Conservation (phyloP, 129 eudicot genomes). For the Deinandra increscens region DNA sequence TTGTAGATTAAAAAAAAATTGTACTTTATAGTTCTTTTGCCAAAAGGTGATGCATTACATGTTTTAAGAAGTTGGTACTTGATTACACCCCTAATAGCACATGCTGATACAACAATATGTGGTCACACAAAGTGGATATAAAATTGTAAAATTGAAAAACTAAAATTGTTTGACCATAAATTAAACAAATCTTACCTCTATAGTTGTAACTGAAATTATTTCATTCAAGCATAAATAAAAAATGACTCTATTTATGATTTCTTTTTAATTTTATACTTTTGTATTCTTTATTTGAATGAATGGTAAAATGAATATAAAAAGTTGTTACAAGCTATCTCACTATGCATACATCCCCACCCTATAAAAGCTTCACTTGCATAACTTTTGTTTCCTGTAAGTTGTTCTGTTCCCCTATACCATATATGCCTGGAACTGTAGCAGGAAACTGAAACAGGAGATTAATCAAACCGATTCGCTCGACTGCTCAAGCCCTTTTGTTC, state of each 20-base stretch:
- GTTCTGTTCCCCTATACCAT: neutral
- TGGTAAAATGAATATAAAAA: no score
- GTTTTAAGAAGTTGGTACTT: slow-evolving; percentile 22
- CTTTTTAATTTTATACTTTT: no score
- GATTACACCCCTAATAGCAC: slow-evolving; percentile 35
- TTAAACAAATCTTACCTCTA: neutral
- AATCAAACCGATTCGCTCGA: neutral
- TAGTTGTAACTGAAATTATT: neutral
- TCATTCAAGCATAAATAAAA: neutral
- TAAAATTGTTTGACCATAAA: slow-evolving; percentile 5
- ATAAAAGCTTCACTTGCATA: slow-evolving; percentile 21
- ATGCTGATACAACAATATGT: slow-evolving; percentile 34
- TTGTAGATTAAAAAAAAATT: neutral
- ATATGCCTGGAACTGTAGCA: neutral
- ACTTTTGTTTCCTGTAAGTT: neutral
- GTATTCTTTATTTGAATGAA: no score
- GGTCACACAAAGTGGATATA: slow-evolving; percentile 38
- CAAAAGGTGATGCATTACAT: slow-evolving; percentile 18
- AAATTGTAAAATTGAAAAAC: neutral
- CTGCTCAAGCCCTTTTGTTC: neutral
- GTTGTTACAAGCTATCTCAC: neutral
- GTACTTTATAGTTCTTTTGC: slow-evolving; percentile 14
- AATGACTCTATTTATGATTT: no score
- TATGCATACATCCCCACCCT: neutral
- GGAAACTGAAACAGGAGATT: neutral